These are phyloP conservation scores for Aspergillus nomiae DNA, from an alignment of 2,329 filamentous ascomycete genomes.

Conservation along the genomic window DNA sequence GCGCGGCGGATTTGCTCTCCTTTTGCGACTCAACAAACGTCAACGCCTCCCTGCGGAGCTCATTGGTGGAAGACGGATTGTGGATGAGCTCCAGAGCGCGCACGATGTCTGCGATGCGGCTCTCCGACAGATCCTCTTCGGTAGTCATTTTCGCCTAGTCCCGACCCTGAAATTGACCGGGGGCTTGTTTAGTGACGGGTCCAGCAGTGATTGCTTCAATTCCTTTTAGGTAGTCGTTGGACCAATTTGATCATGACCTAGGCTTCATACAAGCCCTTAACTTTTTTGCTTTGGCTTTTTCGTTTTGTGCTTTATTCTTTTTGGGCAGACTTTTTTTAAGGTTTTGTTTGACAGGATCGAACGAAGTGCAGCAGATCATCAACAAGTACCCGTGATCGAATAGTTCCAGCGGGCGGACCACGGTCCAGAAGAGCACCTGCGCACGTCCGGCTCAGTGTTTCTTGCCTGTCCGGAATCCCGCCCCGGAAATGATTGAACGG, in stretches of 20 bases:
- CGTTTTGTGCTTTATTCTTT: neutral
- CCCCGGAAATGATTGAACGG: neutral
- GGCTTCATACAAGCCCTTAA: slow-evolving; percentile 5
- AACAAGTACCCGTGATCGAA: slow-evolving; percentile 2
- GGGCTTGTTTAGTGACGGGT: neutral
- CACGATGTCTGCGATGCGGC: slow-evolving; percentile 61
- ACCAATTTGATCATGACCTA: slow-evolving; percentile 19
- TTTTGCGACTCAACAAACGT: slow-evolving; percentile 86
- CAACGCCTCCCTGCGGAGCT: slow-evolving; percentile 79
- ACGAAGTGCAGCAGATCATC: neutral
- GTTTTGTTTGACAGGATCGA: neutral
- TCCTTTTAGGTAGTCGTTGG: slow-evolving; percentile 10
- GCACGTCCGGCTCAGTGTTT: neutral
- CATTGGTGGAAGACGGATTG: slow-evolving; percentile 76
- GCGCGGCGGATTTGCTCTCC: slow-evolving; percentile 73
- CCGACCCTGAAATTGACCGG: neutral
- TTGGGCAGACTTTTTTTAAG: neutral
- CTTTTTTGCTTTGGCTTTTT: neutral
- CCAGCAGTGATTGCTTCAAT: slow-evolving; percentile 8
- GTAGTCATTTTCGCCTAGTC: slow-evolving; percentile 30
- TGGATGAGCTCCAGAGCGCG: slow-evolving; percentile 87
- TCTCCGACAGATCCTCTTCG: slow-evolving; percentile 39
- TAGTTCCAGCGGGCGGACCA: slow-evolving; percentile 10
- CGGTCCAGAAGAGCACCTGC: slow-evolving; percentile 8
- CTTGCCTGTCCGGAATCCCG: neutral